A percentile compares a stretch with the other conserved stretches of the same genome.
Conservation (phyloP, 768 basidiomycete genomes). For the Pleurotus djamor region DNA sequence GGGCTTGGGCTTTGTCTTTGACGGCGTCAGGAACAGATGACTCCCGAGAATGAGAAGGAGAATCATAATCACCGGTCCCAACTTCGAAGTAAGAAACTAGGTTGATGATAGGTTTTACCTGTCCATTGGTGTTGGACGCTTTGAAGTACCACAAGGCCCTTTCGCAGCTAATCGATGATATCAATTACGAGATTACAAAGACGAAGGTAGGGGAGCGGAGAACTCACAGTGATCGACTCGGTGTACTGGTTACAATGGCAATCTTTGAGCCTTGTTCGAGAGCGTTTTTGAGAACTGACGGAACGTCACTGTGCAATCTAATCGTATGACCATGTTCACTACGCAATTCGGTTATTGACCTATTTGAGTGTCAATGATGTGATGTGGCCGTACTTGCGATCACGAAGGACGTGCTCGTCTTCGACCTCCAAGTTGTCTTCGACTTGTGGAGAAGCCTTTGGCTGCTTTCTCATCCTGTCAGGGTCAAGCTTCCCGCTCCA, state of each 20-base stretch:
- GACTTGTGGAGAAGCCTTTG: neutral
- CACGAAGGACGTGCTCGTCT: neutral
- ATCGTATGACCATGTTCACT: neutral
- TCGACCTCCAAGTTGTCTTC: neutral
- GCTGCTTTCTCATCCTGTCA: neutral
- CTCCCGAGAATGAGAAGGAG: too few species aligned
- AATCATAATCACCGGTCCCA: neutral
- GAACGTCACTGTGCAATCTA: neutral
- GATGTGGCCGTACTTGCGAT: neutral
- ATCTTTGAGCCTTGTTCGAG: neutral
- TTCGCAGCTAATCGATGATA: neutral
- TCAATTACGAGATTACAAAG: neutral
- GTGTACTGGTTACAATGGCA: neutral
- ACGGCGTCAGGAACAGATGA: too few species aligned
- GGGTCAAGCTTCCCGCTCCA: neutral
- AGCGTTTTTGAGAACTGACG: neutral
- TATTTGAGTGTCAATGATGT: neutral
- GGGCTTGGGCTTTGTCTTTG: neutral
- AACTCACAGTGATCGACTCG: neutral
- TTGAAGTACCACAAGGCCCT: neutral
- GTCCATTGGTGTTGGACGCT: neutral
- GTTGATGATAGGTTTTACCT: neutral
- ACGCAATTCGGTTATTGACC: neutral
- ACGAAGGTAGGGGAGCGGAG: neutral
- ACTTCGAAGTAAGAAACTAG: neutral